Evolutionary conservation across 2,329 filamentous ascomycete genomes (phyloP), one percentile per base, ranked within the genome.

Genomic region (Verruconis gallopava): DNA sequence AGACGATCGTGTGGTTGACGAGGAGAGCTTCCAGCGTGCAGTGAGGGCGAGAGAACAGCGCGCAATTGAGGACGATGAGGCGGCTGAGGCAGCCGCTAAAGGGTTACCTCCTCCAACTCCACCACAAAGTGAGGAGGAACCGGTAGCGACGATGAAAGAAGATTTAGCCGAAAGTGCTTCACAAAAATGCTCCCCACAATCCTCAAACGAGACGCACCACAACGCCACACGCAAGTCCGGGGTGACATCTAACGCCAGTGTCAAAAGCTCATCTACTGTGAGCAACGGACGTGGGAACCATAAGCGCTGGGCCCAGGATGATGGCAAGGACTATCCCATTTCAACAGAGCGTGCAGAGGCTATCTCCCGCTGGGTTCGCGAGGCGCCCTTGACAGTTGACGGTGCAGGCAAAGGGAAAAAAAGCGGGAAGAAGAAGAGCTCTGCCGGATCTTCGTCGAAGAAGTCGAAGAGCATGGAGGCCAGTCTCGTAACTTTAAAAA

Each of bases 321-420:
- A 79, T 46, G 73, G 71, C 1, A 75, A 74, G 51, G 79, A 85
- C 48, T 82, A 81, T 55, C 74, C 75, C 2, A 76, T 84, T 48
- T 68, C 72, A 14, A 83, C 80, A 1, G 78, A 82, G 48, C 70
- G 83, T 17, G 81, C 82, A 1, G 69, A 75, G 37, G 72, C 73
- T 14, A 75, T 89, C 44, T 72, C 77, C 1, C 63, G 73, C 33
- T 91, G 84, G 83, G 72, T 89, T 13, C 51, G 61, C 20, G 67
- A 69, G 46, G 63, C 64, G 21, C 66, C 64, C 22, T 44, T 59
- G 9, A 52, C 48, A 4, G 54, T 61, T 36, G 61, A 61, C 21
- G 50, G 51, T 1, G 44, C 44, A 1, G 56, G 51, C 11, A 53
- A 47, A 34, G 53, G 47, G 42, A 45, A 46, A 30, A 59, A 53